These are phyloP conservation scores for Euphorbia lathyris DNA, from an alignment of 345 rosid species.

Conservation along the genomic window DNA sequence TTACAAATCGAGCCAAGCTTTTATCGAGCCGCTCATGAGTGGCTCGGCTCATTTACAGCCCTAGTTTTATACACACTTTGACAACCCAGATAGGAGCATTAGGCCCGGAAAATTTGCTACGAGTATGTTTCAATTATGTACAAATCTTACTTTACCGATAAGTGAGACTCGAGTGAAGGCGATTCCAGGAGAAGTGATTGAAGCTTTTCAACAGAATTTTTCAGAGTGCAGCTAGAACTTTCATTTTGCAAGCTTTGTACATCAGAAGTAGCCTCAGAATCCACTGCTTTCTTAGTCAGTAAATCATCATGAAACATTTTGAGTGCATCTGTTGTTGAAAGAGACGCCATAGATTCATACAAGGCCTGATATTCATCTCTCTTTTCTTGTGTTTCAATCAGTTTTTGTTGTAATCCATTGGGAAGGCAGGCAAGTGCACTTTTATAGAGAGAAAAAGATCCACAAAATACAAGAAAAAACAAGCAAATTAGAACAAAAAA, in stretches of 20 bases:
- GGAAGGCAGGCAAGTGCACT: constrained; percentile 70
- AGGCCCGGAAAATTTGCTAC: too few relatives aligned
- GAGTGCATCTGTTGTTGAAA: constrained; percentile 55
- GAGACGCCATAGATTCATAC: constrained; percentile 39
- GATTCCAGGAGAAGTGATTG: constrained; percentile 46
- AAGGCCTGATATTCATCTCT: constrained; percentile 37
- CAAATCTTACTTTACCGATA: constrained; percentile 15
- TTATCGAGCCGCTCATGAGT: too few relatives aligned
- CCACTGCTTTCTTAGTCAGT: constrained; percentile 28
- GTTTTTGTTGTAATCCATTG: constrained; percentile 44
- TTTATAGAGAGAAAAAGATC: constrained; percentile 2
- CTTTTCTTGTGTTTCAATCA: constrained; percentile 46
- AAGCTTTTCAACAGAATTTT: constrained; percentile 42
- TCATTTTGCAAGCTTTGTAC: constrained; percentile 19
- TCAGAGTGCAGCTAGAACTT: constrained; percentile 30
- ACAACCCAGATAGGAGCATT: too few relatives aligned
- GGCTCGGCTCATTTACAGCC: too few relatives aligned
- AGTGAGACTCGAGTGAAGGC: constrained; percentile 40
- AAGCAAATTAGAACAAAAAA: not conserved
- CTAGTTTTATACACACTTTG: too few relatives aligned
- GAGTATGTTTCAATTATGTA: not conserved
- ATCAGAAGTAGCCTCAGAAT: constrained; percentile 20
- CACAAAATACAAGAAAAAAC: constrained; percentile 9
- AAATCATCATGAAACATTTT: constrained; percentile 42
- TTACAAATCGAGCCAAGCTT: too few relatives aligned